phyloP scores from a whole-genome alignment of 176 grass and related monocot genomes.

The Lolium multiflorum region DNA sequence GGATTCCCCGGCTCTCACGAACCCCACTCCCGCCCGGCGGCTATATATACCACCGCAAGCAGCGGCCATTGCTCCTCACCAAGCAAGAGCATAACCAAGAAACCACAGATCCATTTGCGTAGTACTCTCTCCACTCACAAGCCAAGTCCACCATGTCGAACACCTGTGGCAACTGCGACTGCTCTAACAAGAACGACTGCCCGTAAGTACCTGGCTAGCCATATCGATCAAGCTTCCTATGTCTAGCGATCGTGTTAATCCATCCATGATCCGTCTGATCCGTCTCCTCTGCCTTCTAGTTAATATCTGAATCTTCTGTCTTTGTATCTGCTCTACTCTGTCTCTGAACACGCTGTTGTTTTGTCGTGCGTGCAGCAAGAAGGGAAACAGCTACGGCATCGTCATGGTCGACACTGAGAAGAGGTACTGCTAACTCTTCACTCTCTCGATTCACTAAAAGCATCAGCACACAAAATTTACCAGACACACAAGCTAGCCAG shows the following conservation, averaged over 20 bases:
- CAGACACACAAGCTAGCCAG: not conserved
- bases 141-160: slow-evolving; percentile 54
- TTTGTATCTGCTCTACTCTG: not conserved
- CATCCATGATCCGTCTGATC: no score
- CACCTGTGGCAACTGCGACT: slow-evolving; percentile 95
- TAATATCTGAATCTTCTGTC: not conserved
- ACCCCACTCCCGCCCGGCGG: not conserved
- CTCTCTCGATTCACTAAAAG: not conserved
- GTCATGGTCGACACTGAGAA: slow-evolving; percentile 52
- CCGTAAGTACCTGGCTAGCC: slow-evolving; percentile 49
- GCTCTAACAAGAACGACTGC: slow-evolving; percentile 79
- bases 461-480: not conserved
- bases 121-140: not conserved
- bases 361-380: slow-evolving; percentile 62
- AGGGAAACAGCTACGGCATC: slow-evolving; percentile 64
- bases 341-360: slow-evolving; percentile 6
- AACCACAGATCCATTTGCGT: not conserved
- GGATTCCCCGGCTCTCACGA: not conserved
- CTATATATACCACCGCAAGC: slow-evolving; percentile 28
- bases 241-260: not conserved
- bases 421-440: slow-evolving; percentile 50
- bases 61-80: slow-evolving; percentile 44
- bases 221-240: not conserved
- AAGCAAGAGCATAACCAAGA: not conserved
- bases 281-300: not conserved